Evolutionary conservation across 1,284 basidiomycete species (phyloP), one percentile per base, ranked within the genome.

Genomic region (Rhodotorula sp.): DNA sequence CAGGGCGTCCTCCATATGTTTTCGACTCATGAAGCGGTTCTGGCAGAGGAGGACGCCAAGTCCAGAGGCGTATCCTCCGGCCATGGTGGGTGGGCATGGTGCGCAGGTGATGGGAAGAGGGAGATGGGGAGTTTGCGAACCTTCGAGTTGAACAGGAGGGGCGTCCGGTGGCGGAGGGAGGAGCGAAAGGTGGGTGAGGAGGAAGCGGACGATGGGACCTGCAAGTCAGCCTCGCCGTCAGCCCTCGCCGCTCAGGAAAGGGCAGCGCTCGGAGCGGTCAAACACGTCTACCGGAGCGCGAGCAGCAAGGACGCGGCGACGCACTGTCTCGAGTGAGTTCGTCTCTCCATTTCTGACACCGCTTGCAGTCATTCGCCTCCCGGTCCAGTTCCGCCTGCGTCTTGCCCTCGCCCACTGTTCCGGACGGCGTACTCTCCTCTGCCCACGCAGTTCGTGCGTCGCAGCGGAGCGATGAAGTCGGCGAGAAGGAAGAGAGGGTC

Each of bases 1-100:
- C 44, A 98, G 82, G 22, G 94, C 96, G 79, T 93, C 88, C 80
- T 98, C 92, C 87, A 95, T 89, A 77, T 97, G 92, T 54, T 85
- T 85, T 79, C 92, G 90, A 80, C 84, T 87, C 79, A 88, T 86
- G 76, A 92, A 90, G 59, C 88, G 85, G 55, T 92, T 90, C 74
- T 92, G 88, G 79, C 94, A 96, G 9, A 97, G 83, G 7, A 91
- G 80, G 36, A 95, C 86, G 32, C 92, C 92, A 22, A 86, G 83
- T 20, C 88, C 85, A 0, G 90, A 88, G 39, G 84, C 85, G 79
- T 93, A 95, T 0, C 92, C 92, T n/a, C 93, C 94, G 15, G 90
- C 85, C 54, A 85, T 86, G 27, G 84, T 85, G 64, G 82, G 79
- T 78, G 89, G 88, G 81, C 94, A 95, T 1, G 92, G 90, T 20